A percentile compares a stretch with the other conserved stretches of the same genome.
phyloP scores from a whole-genome alignment of 345 rosid genomes.

The Brassica rapa region DNA sequence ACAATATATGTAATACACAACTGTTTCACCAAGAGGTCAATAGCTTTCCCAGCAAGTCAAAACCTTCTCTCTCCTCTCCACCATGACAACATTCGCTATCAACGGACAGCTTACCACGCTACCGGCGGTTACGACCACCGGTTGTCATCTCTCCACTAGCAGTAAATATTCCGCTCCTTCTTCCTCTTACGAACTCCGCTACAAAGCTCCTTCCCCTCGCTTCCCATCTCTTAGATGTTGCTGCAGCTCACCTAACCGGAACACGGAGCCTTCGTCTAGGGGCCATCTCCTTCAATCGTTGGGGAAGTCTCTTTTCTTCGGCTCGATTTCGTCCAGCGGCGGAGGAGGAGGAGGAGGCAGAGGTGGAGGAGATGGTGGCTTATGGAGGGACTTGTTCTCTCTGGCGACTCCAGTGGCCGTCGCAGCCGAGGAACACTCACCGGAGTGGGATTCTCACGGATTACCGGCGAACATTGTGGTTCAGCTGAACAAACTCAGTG shows the following conservation, averaged over 20 bases:
- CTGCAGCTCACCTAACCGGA: slow-evolving; percentile 4
- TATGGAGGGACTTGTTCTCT: slow-evolving; percentile 57
- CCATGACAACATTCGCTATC: neutral
- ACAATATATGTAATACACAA: neutral
- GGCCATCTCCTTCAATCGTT: slow-evolving; percentile 35
- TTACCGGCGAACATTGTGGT: slow-evolving; percentile 80
- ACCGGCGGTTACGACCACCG: neutral
- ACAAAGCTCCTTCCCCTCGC: slow-evolving; percentile 20
- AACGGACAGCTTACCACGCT: neutral
- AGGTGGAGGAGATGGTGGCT: slow-evolving; percentile 40
- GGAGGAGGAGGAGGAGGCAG: slow-evolving; percentile 36
- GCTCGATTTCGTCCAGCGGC: slow-evolving; percentile 39
- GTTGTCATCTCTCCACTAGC: neutral
- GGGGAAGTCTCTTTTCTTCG: slow-evolving; percentile 24
- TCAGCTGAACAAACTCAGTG: slow-evolving; percentile 81
- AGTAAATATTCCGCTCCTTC: neutral
- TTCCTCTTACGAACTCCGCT: slow-evolving; percentile 12
- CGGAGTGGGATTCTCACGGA: slow-evolving; percentile 85
- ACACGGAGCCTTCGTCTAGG: neutral
- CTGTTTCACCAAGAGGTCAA: neutral
- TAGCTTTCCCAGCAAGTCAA: neutral
- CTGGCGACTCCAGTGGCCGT: slow-evolving; percentile 44
- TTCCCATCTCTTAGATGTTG: slow-evolving; percentile 32
- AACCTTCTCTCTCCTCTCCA: neutral
- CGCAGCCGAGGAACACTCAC: slow-evolving; percentile 60